Conservation (phyloP, 805 yeast genomes). For the Myxozyma geophila region DNA sequence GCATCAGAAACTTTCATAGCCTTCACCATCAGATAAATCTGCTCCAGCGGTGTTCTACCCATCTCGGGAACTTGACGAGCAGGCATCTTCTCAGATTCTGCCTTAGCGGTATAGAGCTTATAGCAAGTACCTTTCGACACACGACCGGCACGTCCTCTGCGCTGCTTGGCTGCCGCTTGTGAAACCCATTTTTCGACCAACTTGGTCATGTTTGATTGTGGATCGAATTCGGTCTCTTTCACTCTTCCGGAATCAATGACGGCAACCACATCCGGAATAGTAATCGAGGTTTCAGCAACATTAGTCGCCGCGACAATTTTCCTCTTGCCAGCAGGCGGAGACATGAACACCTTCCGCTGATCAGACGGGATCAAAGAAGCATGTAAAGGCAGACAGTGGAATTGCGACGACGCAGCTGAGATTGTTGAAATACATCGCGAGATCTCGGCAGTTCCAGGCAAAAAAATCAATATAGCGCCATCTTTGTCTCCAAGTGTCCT, state of each 20-base stretch:
- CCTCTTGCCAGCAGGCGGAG: constrained; percentile 59
- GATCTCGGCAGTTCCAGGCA: constrained; percentile 92
- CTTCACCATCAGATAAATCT: constrained; percentile 79
- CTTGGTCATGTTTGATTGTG: constrained; percentile 67
- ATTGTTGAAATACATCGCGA: constrained; percentile 59
- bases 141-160: constrained; percentile 99
- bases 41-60: constrained; percentile 79
- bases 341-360: constrained; percentile 73
- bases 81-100: constrained; percentile 61
- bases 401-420: constrained; percentile 42
- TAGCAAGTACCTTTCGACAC: constrained; percentile 81
- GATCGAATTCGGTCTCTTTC: constrained; percentile 73
- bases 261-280: constrained; percentile 92
- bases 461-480: constrained; percentile 72
- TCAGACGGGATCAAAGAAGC: constrained; percentile 84
- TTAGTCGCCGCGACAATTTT: constrained; percentile 90
- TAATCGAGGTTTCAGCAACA: constrained; percentile 95
- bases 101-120: constrained; percentile 70
- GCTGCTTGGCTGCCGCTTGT: constrained; percentile 82
- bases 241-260: constrained; percentile 89
- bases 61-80: constrained; percentile 88
- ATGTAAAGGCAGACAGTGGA: constrained; percentile 74
- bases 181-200: constrained; percentile 86
- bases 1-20: constrained; percentile 85
- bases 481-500: constrained; percentile 47